Evolutionary conservation across 78 protist species (phyloP), one percentile per base, ranked within the genome.

Genomic region (Salpingoeca rosetta): DNA sequence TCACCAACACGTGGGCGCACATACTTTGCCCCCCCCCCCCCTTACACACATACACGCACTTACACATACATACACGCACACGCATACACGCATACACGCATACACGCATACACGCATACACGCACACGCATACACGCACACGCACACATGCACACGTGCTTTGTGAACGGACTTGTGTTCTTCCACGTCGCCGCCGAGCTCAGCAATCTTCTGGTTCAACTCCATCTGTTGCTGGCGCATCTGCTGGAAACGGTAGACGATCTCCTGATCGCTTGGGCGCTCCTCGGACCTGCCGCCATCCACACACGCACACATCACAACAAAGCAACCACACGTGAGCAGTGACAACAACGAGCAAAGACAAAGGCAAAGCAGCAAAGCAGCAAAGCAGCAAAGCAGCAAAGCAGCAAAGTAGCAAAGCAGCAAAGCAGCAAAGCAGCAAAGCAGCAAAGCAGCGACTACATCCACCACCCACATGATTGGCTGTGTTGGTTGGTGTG

Each of bases 121-220:
- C 80, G 12, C 41, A 76, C 80, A 39, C n/a, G n/a, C 41, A 22
- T 0, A 40, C 38, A 41, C 57, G 41, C 11, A 56, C 56, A 17
- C 11, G 31, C 37, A 12, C 31, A 80, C 2, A 31, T 11, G 85
- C 0, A 45, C 12, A 40, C 85, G n/a, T 17, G 22, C 11, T 12
- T n/a, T 56, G 38, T 37, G 17, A 22, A 24, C 87, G 78, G 37
- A 86, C 79, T 81, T 78, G 87, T 87, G 86, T 57, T 87, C 90
- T 7, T 81, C 41, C 41, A 0, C 7, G 24, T 87, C 86, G n/a
- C 1, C 3, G 83, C 82, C 82, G 7, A 87, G 51, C 44, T 87
- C 90, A 41, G 76, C 36, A 0, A 82, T 76, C 81, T 83, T 87
- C 38, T 75, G 27, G 45, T 28, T 38, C 0, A 80, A 11, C 24